These are phyloP conservation scores for Fusarium albosuccineum DNA, from an alignment of 2,329 filamentous ascomycete genomes.

Conservation along the genomic window DNA sequence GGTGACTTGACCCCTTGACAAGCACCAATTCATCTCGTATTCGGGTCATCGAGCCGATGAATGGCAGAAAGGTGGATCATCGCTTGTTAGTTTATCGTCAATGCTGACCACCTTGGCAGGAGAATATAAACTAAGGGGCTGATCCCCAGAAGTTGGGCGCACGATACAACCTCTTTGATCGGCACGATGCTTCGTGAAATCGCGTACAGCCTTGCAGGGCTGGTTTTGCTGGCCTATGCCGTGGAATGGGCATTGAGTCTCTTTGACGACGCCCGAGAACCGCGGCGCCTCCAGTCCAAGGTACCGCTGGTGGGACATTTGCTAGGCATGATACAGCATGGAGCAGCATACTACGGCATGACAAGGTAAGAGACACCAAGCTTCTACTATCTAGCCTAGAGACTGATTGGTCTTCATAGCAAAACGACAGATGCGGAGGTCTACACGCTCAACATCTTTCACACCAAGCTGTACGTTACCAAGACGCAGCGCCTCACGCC, in stretches of 20 bases:
- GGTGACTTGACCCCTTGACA: no score
- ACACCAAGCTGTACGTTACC: constrained; percentile 47
- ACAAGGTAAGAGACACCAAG: constrained; percentile 15
- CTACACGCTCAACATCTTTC: constrained; percentile 45
- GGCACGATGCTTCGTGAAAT: constrained; percentile 35
- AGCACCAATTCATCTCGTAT: no score
- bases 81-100: no score
- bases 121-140: no score
- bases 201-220: constrained; percentile 18
- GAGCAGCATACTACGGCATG: constrained; percentile 28
- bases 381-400: no score
- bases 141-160: background rate
- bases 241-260: constrained; percentile 33
- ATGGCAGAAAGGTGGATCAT: no score
- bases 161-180: background rate
- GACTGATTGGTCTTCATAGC: constrained; percentile 1
- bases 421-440: constrained; percentile 42
- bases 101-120: no score
- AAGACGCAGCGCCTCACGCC: constrained; percentile 44
- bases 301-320: constrained; percentile 40
- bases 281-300: constrained; percentile 23
- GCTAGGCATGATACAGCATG: constrained; percentile 33
- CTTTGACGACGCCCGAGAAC: constrained; percentile 38
- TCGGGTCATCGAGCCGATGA: no score
- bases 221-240: constrained; percentile 30